phyloP scores from a whole-genome alignment of 2,329 filamentous ascomycete genomes.

The Chaetomium sp. region DNA sequence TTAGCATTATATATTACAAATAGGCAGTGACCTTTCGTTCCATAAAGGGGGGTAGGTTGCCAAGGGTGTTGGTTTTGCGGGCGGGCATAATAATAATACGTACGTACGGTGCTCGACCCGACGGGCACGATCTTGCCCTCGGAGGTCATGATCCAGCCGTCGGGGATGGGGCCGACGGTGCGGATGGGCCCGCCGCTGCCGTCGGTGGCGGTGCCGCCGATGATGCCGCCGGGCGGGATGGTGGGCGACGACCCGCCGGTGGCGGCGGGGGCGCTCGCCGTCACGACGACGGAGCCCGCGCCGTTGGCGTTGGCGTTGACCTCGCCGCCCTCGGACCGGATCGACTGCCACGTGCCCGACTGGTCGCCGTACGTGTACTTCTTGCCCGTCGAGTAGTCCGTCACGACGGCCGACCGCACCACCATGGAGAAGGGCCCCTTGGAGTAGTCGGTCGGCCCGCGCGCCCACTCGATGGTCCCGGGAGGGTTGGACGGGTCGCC shows the following conservation, averaged over 20 bases:
- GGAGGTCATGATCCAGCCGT: conserved; percentile 77
- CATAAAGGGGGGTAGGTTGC: neutral
- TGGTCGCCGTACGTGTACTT: conserved; percentile 80
- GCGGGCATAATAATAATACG: conserved; percentile 15
- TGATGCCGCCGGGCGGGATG: conserved; percentile 71
- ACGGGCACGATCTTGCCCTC: conserved; percentile 78
- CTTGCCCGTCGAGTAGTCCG: conserved; percentile 90
- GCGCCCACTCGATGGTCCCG: conserved; percentile 89
- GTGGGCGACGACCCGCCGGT: conserved; percentile 63
- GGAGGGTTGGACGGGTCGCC: conserved; percentile 77
- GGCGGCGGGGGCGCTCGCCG: conserved; percentile 62
- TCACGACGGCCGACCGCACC: conserved; percentile 73
- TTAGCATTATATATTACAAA: conserved; percentile 1
- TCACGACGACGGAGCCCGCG: conserved; percentile 54
- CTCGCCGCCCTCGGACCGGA: conserved; percentile 74
- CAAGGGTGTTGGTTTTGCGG: neutral
- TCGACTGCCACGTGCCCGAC: conserved; percentile 78
- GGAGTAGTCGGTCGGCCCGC: conserved; percentile 81
- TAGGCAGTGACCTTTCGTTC: neutral
- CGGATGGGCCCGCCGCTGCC: conserved; percentile 54
- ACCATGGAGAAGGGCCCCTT: conserved; percentile 84
- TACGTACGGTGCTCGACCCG: conserved; percentile 48
- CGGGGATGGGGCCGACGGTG: conserved; percentile 61
- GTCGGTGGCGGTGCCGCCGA: conserved; percentile 58
- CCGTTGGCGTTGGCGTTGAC: conserved; percentile 69